Conservation (phyloP, 2,329 filamentous ascomycete genomes). For the Trichoderma koningiopsis region DNA sequence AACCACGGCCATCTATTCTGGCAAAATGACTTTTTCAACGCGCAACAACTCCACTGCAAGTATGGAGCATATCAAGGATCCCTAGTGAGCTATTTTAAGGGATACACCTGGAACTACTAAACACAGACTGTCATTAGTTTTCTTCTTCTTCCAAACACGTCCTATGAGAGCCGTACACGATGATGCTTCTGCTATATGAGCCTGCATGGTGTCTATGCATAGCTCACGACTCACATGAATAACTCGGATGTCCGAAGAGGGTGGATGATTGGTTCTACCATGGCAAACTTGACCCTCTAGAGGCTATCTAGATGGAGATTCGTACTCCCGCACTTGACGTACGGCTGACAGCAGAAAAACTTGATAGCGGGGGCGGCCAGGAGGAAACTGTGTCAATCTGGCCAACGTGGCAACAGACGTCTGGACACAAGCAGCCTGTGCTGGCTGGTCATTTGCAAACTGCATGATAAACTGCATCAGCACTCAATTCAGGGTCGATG, state of each 20-base stretch:
- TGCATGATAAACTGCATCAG: slow-evolving; percentile 27
- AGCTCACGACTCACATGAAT: slow-evolving; percentile 41
- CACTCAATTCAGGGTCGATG: slow-evolving; percentile 10
- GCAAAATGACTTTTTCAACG: not conserved
- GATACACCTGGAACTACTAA: not conserved
- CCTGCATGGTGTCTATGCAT: slow-evolving; percentile 36
- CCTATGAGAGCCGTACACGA: slow-evolving; percentile 23
- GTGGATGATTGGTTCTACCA: slow-evolving; percentile 8
- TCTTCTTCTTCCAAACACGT: slow-evolving; percentile 2
- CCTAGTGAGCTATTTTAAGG: slow-evolving; percentile 7
- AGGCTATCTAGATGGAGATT: slow-evolving; percentile 9
- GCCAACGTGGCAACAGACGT: slow-evolving; percentile 27
- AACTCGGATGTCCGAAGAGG: slow-evolving; percentile 1
- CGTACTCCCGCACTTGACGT: not conserved
- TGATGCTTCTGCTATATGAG: slow-evolving; percentile 8
- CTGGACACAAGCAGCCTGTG: slow-evolving; percentile 20
- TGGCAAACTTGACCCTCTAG: not conserved
- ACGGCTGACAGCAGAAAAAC: slow-evolving; percentile 11
- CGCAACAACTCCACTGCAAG: not conserved
- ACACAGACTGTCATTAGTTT: slow-evolving; percentile 1
- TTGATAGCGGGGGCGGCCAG: slow-evolving; percentile 24
- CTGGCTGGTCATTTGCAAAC: slow-evolving; percentile 20
- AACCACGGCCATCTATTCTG: not conserved
- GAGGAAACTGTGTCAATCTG: slow-evolving; percentile 21
- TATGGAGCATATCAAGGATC: slow-evolving; percentile 9